Base-by-base conservation (phyloP, 78 protist species). In the Dictyostelium capitatum region DNA sequence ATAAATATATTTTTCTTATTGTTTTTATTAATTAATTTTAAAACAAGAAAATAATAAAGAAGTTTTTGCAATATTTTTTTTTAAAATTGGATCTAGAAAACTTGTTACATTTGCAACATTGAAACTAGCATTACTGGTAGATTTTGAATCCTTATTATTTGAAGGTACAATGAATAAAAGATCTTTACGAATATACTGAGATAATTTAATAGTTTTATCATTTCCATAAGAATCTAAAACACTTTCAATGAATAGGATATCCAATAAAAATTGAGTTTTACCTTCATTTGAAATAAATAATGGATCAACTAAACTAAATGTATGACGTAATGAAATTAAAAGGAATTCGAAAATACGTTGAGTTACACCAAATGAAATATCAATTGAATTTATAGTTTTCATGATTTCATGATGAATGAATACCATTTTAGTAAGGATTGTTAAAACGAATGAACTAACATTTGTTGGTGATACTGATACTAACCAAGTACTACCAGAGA, bases 331-430 rank as follows among this genome's bases (percentile, higher is more conserved):
- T 9, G 92, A 43, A 17, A 75, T 59, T 7, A 85, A 47, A 23
- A 85, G 74, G 19, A 43, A 74, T 62, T 85, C 92, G 20, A 50
- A 59, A 15, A 85, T 59, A 23, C 92, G 32, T 30, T 69, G 64
- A 25, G 62, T 75, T 4, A 85, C 69, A 30, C 73, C 92, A 54
- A 17, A 32, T 0, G 92, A 20, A 20, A 85, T 56, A 56, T 85
- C 92, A 8, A 85, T 15, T 25, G 54, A 25, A 51, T 85, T 85
- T 56, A 85, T 85, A 54, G 92, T 85, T 64, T 85, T 53, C 74
- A 85, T 85, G 32, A 85, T 65, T 59, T 85, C 92, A 37, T 75
- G 77, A 70, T 85, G 92, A 41, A 85, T 75, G 32, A 85, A 85
- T 6, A 85, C 92, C 51, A 85, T 37, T 79, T 85, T 85, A 4